Percentiles rank a stretch among this genome's conserved stretches.
Conservation (phyloP, 352 stramenopile genomes). For the Peronospora farinosa region DNA sequence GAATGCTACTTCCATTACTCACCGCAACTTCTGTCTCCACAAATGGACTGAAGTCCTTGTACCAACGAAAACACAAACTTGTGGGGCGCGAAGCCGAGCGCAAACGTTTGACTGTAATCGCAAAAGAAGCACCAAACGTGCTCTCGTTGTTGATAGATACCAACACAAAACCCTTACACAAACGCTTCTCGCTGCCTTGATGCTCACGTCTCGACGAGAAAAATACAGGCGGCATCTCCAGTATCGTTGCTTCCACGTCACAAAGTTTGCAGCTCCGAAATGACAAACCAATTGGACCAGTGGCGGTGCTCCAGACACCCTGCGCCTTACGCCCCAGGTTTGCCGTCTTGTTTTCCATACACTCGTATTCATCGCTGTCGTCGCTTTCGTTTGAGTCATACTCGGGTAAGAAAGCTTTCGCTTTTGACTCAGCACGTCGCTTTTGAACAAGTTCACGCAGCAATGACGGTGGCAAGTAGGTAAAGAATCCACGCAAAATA, state of each 20-base stretch:
- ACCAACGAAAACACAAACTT: conserved; percentile 73
- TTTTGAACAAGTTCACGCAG: conserved; percentile 37
- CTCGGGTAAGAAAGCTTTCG: conserved; percentile 15
- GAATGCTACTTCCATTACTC: conserved; percentile 16
- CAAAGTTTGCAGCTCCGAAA: conserved; percentile 55
- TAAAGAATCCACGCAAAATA: conserved; percentile 62
- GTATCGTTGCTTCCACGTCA: conserved; percentile 59
- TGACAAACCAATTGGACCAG: conserved; percentile 45
- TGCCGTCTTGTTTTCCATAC: conserved; percentile 26
- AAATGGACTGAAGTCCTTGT: conserved; percentile 72
- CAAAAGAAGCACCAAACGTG: conserved; percentile 58
- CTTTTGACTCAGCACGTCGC: conserved; percentile 23
- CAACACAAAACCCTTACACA: conserved; percentile 71
- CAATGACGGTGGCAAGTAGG: conserved; percentile 40
- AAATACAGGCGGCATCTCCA: conserved; percentile 52
- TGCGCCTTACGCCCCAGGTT: conserved; percentile 40
- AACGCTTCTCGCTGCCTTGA: conserved; percentile 40
- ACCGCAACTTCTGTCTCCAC: conserved; percentile 52
- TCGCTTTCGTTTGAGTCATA: conserved; percentile 21
- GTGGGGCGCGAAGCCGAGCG: conserved; percentile 56
- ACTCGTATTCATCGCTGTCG: conserved; percentile 25
- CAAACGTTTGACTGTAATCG: conserved; percentile 44
- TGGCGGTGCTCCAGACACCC: conserved; percentile 63
- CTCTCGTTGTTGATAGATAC: conserved; percentile 75
- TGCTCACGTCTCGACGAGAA: conserved; percentile 44